Evolutionary conservation across 1,139 yeast species (phyloP).

Genomic region (Pichia sp.): DNA sequence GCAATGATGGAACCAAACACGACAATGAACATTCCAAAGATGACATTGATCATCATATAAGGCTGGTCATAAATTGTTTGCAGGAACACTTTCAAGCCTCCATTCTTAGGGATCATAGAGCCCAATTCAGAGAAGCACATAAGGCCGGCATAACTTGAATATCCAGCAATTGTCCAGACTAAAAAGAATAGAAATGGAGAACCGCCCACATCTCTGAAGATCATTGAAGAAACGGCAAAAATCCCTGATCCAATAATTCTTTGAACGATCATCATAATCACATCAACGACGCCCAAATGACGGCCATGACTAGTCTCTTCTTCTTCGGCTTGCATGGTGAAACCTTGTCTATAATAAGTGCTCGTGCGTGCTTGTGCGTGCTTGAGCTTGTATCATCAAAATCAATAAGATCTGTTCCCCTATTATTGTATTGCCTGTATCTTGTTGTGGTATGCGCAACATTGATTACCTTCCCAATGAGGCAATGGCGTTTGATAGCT

Average conservation of each 20-base stretch:
- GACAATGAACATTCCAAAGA: conserved; percentile 48
- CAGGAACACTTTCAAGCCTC: conserved; percentile 65
- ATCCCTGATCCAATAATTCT: conserved; percentile 75
- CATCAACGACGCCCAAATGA: conserved; percentile 61
- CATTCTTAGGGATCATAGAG: conserved; percentile 60
- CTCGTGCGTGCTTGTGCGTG: background rate
- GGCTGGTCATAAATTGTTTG: conserved; percentile 60
- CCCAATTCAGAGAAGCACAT: conserved; percentile 63
- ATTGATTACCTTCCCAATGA: too few relatives aligned
- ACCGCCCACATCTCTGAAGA: conserved; percentile 61
- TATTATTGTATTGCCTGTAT: too few relatives aligned
- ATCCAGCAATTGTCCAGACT: conserved; percentile 56
- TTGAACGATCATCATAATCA: conserved; percentile 54
- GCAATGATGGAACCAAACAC: conserved; percentile 58
- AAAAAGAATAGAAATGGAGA: conserved; percentile 49
- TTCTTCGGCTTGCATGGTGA: conserved; percentile 18
- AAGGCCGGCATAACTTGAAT: conserved; percentile 57
- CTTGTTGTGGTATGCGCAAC: too few relatives aligned
- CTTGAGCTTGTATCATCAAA: too few relatives aligned
- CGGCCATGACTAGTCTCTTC: conserved; percentile 68
- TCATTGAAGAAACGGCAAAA: conserved; percentile 62
- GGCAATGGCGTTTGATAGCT: too few relatives aligned
- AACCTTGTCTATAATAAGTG: background rate
- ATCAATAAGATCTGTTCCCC: too few relatives aligned
- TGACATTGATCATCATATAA: conserved; percentile 48